Base-by-base conservation (phyloP, 2,329 filamentous ascomycete species). In the Penicillium sp. region DNA sequence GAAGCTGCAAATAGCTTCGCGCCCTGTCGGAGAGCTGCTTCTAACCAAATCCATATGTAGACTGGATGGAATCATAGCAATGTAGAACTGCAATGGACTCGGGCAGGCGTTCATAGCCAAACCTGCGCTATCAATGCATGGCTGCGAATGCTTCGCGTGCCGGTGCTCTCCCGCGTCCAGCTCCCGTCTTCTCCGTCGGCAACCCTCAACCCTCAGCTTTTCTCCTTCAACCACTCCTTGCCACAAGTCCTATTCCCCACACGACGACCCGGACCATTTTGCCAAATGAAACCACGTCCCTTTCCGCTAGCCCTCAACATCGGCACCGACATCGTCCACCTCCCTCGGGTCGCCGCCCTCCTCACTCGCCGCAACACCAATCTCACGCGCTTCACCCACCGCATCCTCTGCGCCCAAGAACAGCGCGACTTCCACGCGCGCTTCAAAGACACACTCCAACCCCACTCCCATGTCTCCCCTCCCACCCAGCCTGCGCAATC, bases 291-390 rank as follows among this genome's bases (percentile, higher is more conserved):
- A 47, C 52, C 53, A 3, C 39, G 52, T 5, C 64, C 63, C 0
- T 87, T 90, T 53, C 82, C 83, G 1, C 72, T 80, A n/a, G 72
- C 80, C 1, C 59, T 91, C 10, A 75, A 76, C 33, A 70, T 94
- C 36, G 89, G 89, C 42, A 91, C 80, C 33, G 89, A 94, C 60
- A 84, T 94, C 41, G 88, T 86, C 63, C 75, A 76, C 41, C 76
- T 88, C 41, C 65, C 74, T 1, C 81, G 88, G 39, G 80, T 94
- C 43, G 68, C 72, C 45, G 62, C 64, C 14, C 71, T 89, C 36
- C 63, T 91, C 36, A 63, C 59, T 13, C 60, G 69, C 17, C 60
- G 67, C 7, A 59, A 60, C 26, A 70, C 67, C 41, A 56, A 58
- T 55, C 54, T 67, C 33, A 29, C 58, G 29, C 63, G 62, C 48